A percentile compares a stretch with the other conserved stretches of the same genome.
Evolutionary conservation across 2,329 filamentous ascomycete genomes (phyloP).

Genomic region (Neofusicoccum umdonicola): DNA sequence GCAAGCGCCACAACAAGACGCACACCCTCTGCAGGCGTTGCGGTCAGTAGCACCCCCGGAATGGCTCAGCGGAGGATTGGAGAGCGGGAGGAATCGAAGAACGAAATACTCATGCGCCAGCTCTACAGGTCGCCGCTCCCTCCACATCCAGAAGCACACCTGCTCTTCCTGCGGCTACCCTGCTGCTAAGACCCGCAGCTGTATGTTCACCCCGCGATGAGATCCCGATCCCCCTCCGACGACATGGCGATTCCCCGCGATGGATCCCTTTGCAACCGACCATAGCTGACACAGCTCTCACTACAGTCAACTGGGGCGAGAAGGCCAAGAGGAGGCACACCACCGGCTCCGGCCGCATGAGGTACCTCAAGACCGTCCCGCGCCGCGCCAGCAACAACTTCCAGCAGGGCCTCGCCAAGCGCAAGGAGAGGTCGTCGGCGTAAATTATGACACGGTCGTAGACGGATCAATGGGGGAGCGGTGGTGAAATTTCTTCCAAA

Average conservation of each 20-base stretch:
- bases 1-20: slow-evolving; percentile 94
- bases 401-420: slow-evolving; percentile 85
- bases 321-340: slow-evolving; percentile 99
- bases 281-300: slow-evolving; percentile 27
- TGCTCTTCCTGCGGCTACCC: slow-evolving; percentile 97
- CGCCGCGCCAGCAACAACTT: slow-evolving; percentile 98
- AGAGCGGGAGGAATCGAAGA: slow-evolving; percentile 19
- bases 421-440: slow-evolving; percentile 31
- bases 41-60: slow-evolving; percentile 63
- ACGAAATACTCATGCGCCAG: slow-evolving; percentile 33
- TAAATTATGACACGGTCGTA: slow-evolving; percentile 17
- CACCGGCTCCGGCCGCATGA: slow-evolving; percentile 92
- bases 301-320: slow-evolving; percentile 96
- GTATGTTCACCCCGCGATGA: slow-evolving; percentile 62
- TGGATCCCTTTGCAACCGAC: background rate
- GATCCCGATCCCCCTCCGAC: background rate
- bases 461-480: slow-evolving; percentile 1
- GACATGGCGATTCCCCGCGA: slow-evolving; percentile 13
- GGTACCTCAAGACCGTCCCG: slow-evolving; percentile 88
- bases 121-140: slow-evolving; percentile 78
- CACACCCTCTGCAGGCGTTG: slow-evolving; percentile 98
- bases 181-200: slow-evolving; percentile 95
- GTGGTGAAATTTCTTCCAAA: slow-evolving; percentile 16
- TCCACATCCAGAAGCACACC: slow-evolving; percentile 99
- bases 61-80: slow-evolving; percentile 10